Base-by-base conservation (phyloP, 1,139 yeast species). In the Taphrina deformans region DNA sequence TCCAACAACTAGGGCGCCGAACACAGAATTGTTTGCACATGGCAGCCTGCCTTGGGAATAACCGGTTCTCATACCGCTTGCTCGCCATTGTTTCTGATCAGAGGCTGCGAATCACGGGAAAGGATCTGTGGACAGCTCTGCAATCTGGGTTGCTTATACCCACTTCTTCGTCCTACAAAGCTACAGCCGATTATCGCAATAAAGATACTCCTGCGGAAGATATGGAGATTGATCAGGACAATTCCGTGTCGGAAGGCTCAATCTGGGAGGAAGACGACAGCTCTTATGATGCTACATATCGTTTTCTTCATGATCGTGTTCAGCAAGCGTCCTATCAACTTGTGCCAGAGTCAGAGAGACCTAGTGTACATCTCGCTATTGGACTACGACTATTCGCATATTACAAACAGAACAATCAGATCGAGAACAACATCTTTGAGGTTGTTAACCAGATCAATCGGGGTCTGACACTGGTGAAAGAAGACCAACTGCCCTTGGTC, bases 261-360 rank as follows among this genome's bases (percentile, higher is more conserved):
- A 7, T 24, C n/a, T 38, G 41, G 41, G 56, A 26, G 2, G 48
- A 48, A 29, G 63, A 59, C 21, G 27, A 23, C 14, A n/a, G 26
- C 24, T 12, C 27, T 3, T 14, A 18, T 4, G 63, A 59, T 23
- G 65, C 55, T 23, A 53, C 53, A n/a, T 62, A 26, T 29, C 52
- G 61, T 14, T 62, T 62, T 14, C 26, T 62, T 26, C 65, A 62
- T 18, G 65, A 62, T 35, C 65, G 65, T 10, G 65, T 62, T 12
- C 65, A 62, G 46, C 61, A 62, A 21, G 60, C 65, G 12, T 26
- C 65, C 16, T 62, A 62, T 21, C 55, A 52, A 14, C 46, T 62
- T 12, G 27, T 53, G 18, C 38, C 61, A 10, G 55, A 53, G 23
- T 50, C 24, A 18, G 55, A 41, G 7, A 51, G 53, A 16, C 48